phyloP scores from a whole-genome alignment of 176 grass and related monocot genomes.

The Musa beccarii region DNA sequence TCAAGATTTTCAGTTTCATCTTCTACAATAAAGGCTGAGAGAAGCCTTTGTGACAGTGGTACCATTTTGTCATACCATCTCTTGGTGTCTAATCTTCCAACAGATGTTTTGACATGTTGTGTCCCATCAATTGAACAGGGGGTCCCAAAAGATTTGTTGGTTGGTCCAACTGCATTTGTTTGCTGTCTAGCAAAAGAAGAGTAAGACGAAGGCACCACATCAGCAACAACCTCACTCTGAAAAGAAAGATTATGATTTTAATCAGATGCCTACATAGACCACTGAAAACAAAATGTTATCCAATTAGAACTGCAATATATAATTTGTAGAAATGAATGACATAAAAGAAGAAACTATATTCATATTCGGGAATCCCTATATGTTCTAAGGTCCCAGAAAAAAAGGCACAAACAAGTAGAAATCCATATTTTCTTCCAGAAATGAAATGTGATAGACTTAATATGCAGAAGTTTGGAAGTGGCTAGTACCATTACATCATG shows the following conservation, averaged over 20 bases:
- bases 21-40: conserved; percentile 71
- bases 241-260: not conserved
- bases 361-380: not conserved
- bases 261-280: not conserved
- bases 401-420: not conserved
- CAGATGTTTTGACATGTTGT: not conserved
- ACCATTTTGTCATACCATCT: conserved; percentile 46
- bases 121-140: conserved; percentile 13
- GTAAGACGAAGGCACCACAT: conserved; percentile 28
- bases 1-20: conserved; percentile 42
- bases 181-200: conserved; percentile 32
- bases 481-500: conserved; percentile 31
- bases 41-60: conserved; percentile 65
- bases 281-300: not conserved
- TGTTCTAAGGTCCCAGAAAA: not conserved
- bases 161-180: conserved; percentile 23
- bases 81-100: conserved; percentile 27
- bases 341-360: not conserved
- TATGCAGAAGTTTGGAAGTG: not conserved
- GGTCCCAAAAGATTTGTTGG: conserved; percentile 22
- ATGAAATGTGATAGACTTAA: not conserved
- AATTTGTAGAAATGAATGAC: not conserved
- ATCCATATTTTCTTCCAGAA: not conserved
- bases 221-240: conserved; percentile 39
- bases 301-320: not conserved